Base-by-base conservation (phyloP, 768 basidiomycete species). In the Auricularia auricula-judae region DNA sequence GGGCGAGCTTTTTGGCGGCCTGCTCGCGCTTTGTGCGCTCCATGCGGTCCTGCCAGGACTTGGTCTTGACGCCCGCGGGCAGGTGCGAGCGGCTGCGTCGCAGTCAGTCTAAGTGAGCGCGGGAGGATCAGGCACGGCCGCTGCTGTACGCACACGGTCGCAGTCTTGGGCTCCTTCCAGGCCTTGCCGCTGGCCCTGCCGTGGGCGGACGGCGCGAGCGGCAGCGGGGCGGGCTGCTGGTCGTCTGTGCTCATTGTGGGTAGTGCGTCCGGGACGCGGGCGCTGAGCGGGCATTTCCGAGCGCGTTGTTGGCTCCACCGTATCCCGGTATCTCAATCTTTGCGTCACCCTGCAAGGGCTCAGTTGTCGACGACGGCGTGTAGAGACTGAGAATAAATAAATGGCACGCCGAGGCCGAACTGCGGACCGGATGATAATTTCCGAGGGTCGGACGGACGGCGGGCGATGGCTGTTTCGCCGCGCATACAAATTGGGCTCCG, bases 1-100 rank as follows among this genome's bases (percentile, higher is more conserved):
- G 70, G 73, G 91, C 79, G 36, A 93, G 77, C 71, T 87, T 86
- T 74, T 89, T 92, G 66, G 88, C 81, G 21, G 91, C 87, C 44
- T 78, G 78, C 21, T 82, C 82, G 69, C 82, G 83, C 71, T 82
- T 83, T 33, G 84, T 83, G 71, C 85, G 84, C 66, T 82, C 78
- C 82, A 90, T 89, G 43, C 91, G 80, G 39, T 83, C 81, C 63
- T 84, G 79, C 84, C 87, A 91, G 51, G 70, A 78, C 73, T 80
- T 86, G 2, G 86, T 81, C 73, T 85, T 89, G 63, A 87, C 78
- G 65, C 83, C 87, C 11, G 78, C 73, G 44, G 83, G 84, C 12
- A 88, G 79, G 71, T 88, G 83, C 3, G 90, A 84, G 36, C 89
- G 87, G 44, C 89, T 91, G 72, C 35, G 44, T 64, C 70, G 64